These are phyloP conservation scores for Cardamine resedifolia DNA, from an alignment of 345 rosid genomes.

Conservation along the genomic window DNA sequence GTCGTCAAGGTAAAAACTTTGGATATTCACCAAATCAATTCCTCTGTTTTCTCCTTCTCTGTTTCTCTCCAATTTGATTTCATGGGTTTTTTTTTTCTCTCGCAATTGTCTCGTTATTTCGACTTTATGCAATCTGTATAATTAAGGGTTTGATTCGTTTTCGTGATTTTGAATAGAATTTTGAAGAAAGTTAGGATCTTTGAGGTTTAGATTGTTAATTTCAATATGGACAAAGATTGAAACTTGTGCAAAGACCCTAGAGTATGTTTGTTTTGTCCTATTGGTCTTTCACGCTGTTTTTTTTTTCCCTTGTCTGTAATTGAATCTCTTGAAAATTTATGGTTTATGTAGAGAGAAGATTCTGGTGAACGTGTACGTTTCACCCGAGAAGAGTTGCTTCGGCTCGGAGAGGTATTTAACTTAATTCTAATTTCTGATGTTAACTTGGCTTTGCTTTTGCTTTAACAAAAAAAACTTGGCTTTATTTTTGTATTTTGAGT, in stretches of 20 bases:
- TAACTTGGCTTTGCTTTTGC: not conserved
- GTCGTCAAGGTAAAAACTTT: constrained; percentile 15
- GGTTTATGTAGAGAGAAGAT: constrained; percentile 34
- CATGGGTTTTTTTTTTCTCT: not conserved
- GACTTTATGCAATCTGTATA: not conserved
- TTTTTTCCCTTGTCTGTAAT: not conserved
- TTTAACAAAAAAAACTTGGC: too few relatives aligned
- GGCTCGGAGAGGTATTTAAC: constrained; percentile 51
- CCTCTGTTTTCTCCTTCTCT: constrained; percentile 1
- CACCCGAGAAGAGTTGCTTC: constrained; percentile 59
- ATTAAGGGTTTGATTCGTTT: constrained; percentile 7
- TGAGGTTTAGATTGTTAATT: constrained; percentile 39
- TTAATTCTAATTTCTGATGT: not conserved
- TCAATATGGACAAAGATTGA: constrained; percentile 1
- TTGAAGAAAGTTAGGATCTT: constrained; percentile 13
- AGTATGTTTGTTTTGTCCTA: not conserved
- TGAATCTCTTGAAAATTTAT: not conserved
- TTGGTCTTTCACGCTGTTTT: not conserved
- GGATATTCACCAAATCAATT: constrained; percentile 26
- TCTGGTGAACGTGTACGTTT: constrained; percentile 49
- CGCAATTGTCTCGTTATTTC: not conserved
- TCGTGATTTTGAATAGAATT: not conserved
- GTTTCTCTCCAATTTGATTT: not conserved
- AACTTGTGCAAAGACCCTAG: not conserved
- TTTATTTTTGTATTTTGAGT: too few relatives aligned